Conservation (phyloP, 345 rosid species). For the Corchorus olitorius region DNA sequence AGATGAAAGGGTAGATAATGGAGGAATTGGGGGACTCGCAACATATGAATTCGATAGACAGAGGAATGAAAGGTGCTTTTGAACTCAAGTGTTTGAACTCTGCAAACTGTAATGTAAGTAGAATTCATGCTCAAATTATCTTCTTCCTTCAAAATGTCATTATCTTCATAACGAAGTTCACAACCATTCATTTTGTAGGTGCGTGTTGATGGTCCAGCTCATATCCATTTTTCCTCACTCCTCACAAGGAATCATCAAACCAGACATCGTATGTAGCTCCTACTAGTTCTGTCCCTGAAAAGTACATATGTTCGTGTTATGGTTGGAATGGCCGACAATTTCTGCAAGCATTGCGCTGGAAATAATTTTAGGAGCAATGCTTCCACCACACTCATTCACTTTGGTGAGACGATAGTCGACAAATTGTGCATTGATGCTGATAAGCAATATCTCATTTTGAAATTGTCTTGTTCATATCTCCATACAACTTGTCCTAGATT, state of each 20-base stretch:
- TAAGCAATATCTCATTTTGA: background rate
- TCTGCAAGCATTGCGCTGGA: slow-evolving; percentile 52
- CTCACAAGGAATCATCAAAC: slow-evolving; percentile 33
- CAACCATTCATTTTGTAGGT: slow-evolving; percentile 34
- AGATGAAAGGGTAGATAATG: too few species aligned
- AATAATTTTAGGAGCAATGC: slow-evolving; percentile 48
- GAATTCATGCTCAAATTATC: background rate
- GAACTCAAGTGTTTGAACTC: slow-evolving; percentile 54
- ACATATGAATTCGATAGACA: too few species aligned
- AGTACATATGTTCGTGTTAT: slow-evolving; percentile 34
- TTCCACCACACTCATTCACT: slow-evolving; percentile 41
- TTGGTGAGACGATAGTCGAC: slow-evolving; percentile 36
- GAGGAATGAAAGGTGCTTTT: too few species aligned
- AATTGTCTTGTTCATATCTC: background rate
- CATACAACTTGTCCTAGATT: slow-evolving; percentile 36
- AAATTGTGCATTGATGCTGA: slow-evolving; percentile 5
- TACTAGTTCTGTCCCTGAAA: slow-evolving; percentile 28
- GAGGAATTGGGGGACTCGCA: too few species aligned
- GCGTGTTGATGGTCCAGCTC: slow-evolving; percentile 40
- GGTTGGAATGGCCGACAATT: slow-evolving; percentile 39
- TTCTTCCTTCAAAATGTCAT: background rate
- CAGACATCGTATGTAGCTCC: slow-evolving; percentile 35
- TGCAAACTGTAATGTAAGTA: slow-evolving; percentile 54
- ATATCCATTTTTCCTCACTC: slow-evolving; percentile 39
- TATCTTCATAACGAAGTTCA: background rate